Base-by-base conservation (phyloP, 2,329 filamentous ascomycete genomes). In the Sporothrix euskadiensis region DNA sequence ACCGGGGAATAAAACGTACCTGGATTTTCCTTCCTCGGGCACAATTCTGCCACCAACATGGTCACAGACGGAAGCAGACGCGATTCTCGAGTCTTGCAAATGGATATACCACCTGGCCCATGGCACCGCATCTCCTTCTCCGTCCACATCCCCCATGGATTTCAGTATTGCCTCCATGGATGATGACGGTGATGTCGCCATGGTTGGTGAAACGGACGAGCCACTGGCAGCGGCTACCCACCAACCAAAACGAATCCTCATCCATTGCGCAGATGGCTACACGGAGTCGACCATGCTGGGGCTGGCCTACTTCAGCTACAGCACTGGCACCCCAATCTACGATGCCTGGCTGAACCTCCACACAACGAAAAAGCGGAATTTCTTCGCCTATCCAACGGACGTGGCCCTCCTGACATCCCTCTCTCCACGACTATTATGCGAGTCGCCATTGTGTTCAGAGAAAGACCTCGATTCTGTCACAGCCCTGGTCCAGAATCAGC, bases 231-330 rank as follows among this genome's bases (percentile, higher is more conserved):
- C 30, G 63, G 73, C 74, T 71, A 78, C 71, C 49, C 71, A 32
- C 39, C 82, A 82, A 47, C 85, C 89, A 72, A 85, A 89, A 75
- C 94, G 90, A 79, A 89, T 98, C 47, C 87, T 98, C 44, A 92
- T 99, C 56, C 95, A 98, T 81, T 98, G 96, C 81, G 91, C 91
- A 1, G 96, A 99, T 81, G 96, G 96, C 22, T 99, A 99, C 79
- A 99, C 96, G 0, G 96, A 99, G 82, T 95, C 92, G 0, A 94
- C 94, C 1, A 87, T 99, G 81, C 86, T 99, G 22, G 94, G 89
- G 1, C 89, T 99, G 54, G 93, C 95, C 10, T 99, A 99, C 82
- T 94, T 91, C 80, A 97, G 97, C 87, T 99, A 94, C 81, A 93
- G 92, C 71, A 93, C 96, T 75, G 94, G 93, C 7, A 85, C 90